Percentiles rank a stretch among this genome's conserved stretches.
Evolutionary conservation across 1,284 basidiomycete genomes (phyloP).

Genomic region (Ganoderma resinaceum): DNA sequence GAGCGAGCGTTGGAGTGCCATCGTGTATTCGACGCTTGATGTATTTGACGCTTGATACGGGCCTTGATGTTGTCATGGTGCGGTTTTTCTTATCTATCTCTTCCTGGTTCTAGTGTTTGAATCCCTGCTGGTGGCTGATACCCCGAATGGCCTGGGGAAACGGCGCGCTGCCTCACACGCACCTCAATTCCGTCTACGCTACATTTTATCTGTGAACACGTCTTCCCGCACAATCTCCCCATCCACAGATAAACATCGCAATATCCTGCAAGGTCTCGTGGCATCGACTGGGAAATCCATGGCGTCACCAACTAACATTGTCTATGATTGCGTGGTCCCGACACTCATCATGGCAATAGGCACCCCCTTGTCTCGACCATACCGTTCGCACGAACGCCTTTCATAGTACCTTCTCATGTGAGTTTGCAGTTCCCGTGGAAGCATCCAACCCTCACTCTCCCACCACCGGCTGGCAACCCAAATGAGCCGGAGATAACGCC

Average conservation of each 20-base stretch:
- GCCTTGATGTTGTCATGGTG: background rate
- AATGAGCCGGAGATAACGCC: background rate
- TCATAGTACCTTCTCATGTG: background rate
- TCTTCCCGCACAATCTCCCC: background rate
- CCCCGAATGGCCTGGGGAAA: too few relatives aligned
- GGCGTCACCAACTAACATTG: background rate
- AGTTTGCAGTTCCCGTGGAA: background rate
- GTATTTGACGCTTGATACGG: too few relatives aligned
- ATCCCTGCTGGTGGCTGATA: background rate
- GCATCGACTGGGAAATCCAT: background rate
- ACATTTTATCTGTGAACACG: too few relatives aligned
- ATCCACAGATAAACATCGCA: background rate
- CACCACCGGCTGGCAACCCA: slow-evolving; percentile 1
- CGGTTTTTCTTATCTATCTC: background rate
- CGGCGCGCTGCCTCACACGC: too few relatives aligned
- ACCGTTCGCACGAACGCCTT: background rate
- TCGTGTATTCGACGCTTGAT: too few relatives aligned
- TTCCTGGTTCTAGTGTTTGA: background rate
- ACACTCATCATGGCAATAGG: background rate
- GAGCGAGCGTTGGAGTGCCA: too few relatives aligned
- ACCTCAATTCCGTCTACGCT: too few relatives aligned
- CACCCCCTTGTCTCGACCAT: background rate
- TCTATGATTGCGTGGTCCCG: background rate
- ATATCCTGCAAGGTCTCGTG: background rate
- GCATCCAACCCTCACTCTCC: background rate